Evolutionary conservation across 2,329 filamentous ascomycete genomes (phyloP), one percentile per base, ranked within the genome.

Genomic region (Didymella sp.): DNA sequence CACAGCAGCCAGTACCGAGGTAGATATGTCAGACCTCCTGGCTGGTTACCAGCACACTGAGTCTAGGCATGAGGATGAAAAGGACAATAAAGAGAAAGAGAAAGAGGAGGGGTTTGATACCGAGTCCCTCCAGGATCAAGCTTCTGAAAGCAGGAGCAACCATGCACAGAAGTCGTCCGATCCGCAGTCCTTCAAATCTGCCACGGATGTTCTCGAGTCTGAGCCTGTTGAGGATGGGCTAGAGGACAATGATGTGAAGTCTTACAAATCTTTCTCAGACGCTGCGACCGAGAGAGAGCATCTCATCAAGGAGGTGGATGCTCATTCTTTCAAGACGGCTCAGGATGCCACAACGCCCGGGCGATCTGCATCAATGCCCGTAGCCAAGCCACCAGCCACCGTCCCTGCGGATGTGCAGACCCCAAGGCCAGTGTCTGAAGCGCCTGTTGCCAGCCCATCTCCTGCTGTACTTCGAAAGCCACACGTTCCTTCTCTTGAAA

Each of bases 181-280:
- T 44, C 67, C 68, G 31, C 67, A 72, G 47, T 75, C 73, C 6
- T 75, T 72, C 63, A 73, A 73, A 49, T 71, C 72, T 25, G 73
- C 68, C 33, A 69, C 67, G 6, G 62, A 68, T 49, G 41, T 63
- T 13, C 52, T 62, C 7, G 61, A 70, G n/a, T 41, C 51, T 30
- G 48, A 48, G 25, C 41, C 51, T 11, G 41, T 47, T 2, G 45
- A 60, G 7, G 22, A 11, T 15, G 22, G 28, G 3, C 33, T 31
- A 6, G 55, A 58, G 2, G 54, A 49, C 7, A 54, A 46, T 11
- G 56, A 58, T 31, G 58, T 41, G n/a, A 62, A 51, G 12, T 64
- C 62, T 7, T 60, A 60, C 41, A 59, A 57, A n/a, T 66, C 63
- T 5, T 57, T 41, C 31, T 49, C 55, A 22, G 57, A 66, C 19